Evolutionary conservation across 2,329 filamentous ascomycete species (phyloP), one percentile per base, ranked within the genome.

Genomic region (Clarireedia paspali): DNA sequence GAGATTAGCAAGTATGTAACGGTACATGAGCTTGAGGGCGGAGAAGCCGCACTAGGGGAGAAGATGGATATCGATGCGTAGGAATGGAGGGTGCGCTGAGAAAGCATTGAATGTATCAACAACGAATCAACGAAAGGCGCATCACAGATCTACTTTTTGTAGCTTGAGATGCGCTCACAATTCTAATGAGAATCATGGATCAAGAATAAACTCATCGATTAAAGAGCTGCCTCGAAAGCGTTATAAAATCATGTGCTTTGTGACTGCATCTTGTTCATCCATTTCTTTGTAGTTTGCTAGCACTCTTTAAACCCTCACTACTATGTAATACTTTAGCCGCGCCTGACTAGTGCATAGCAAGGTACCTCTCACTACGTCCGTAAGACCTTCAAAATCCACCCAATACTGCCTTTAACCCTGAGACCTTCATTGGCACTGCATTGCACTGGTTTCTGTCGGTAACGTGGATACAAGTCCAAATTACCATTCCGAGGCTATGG

Each of bases 1-100:
- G 90, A 99, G 68, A 87, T 99, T 67, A 88, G 88, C 71, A 92
- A 95, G 72, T 97, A 94, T 73, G 86, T 97, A 57, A 95, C 87
- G 30, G 88, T 99, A 57, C 85, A 95, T 67, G 91, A 97, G 71
- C 73, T 96, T 67, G 81, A 65, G 51, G 61, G 63, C 42, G 63
- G 59, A 6, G 67, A 68, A 59, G 47, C 85, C 55, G 80, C 84
- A 55, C 83, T 87, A 60, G 81, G 81, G 50, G 84, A 88, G 70
- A 77, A 75, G 69, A 88, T 88, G 84, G 84, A 88, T 65, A 76
- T 87, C 47, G 84, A 87, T 70, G 74, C 77, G 67, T 87, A 74
- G 62, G 56, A 26, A 38, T 24, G 46, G 40, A 57, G 34, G 44
- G 38, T 9, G 44, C 38, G 40, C 47, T 50, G 30, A 30, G 39